Evolutionary conservation across 305 asterid genomes (phyloP).

Genomic region (Rubia balearica): DNA sequence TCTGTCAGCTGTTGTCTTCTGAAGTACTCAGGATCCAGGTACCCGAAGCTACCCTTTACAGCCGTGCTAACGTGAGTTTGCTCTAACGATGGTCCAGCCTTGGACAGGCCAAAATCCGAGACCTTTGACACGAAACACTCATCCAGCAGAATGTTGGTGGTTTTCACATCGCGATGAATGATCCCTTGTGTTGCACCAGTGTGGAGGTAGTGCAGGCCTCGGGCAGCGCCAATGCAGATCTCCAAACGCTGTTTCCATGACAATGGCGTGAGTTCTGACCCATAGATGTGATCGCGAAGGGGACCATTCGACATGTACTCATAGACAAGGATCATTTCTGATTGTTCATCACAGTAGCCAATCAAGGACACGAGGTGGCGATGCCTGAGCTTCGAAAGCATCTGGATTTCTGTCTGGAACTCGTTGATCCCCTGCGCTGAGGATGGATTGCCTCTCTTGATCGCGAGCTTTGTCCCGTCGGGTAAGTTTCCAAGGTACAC

Average conservation of each 20-base stretch:
- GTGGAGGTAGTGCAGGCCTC: slow-evolving; percentile 88
- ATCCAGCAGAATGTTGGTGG: slow-evolving; percentile 78
- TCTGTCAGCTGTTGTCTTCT: slow-evolving; percentile 84
- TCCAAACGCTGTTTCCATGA: slow-evolving; percentile 82
- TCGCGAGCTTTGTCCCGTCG: slow-evolving; percentile 64
- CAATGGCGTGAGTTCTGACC: slow-evolving; percentile 42
- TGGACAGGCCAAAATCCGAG: slow-evolving; percentile 85
- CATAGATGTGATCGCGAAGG: slow-evolving; percentile 73
- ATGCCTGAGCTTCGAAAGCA: slow-evolving; percentile 78
- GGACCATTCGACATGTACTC: slow-evolving; percentile 90
- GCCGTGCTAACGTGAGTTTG: slow-evolving; percentile 94
- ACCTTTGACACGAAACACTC: slow-evolving; percentile 64
- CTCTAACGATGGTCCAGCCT: slow-evolving; percentile 70
- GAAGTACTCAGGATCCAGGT: slow-evolving; percentile 92
- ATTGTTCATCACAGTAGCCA: slow-evolving; percentile 82
- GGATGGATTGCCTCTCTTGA: slow-evolving; percentile 78
- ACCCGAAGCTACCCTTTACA: slow-evolving; percentile 91
- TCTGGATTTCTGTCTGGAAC: slow-evolving; percentile 70
- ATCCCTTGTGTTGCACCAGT: slow-evolving; percentile 84
- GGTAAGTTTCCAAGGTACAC: slow-evolving; percentile 60
- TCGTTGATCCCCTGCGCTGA: slow-evolving; percentile 88
- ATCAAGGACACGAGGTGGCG: slow-evolving; percentile 85
- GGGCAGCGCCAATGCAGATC: slow-evolving; percentile 82
- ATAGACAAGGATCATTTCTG: slow-evolving; percentile 84
- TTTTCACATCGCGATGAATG: slow-evolving; percentile 89